phyloP scores from a whole-genome alignment of 2,329 filamentous ascomycete species.

The Acephala macrosclerotiorum region DNA sequence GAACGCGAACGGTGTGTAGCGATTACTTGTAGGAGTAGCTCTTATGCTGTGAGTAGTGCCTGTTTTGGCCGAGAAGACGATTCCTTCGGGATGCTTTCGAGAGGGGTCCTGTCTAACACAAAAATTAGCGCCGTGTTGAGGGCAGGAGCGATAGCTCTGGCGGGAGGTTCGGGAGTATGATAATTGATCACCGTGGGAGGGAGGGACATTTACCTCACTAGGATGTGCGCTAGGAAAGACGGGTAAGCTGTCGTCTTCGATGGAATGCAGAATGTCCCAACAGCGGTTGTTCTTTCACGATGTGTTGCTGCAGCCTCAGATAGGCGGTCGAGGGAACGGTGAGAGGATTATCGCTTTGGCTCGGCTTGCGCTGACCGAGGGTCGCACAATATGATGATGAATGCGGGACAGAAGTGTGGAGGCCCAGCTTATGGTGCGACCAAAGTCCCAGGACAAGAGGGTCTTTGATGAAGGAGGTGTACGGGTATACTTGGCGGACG shows the following conservation, averaged over 20 bases:
- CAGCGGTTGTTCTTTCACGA: slow-evolving; percentile 31
- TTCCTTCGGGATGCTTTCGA: slow-evolving; percentile 25
- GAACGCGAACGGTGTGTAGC: slow-evolving; percentile 9
- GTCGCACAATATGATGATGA: slow-evolving; percentile 32
- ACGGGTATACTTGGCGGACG: not conserved
- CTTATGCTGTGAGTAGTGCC: slow-evolving; percentile 29
- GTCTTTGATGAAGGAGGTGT: slow-evolving; percentile 4
- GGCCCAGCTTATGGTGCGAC: slow-evolving; percentile 15
- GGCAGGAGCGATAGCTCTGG: slow-evolving; percentile 22
- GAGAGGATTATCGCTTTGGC: slow-evolving; percentile 32
- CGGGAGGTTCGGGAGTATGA: slow-evolving; percentile 24
- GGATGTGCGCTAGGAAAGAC: slow-evolving; percentile 27
- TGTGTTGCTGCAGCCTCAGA: slow-evolving; percentile 38
- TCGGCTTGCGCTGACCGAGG: slow-evolving; percentile 38
- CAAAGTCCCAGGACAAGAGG: not conserved
- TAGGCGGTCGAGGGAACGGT: slow-evolving; percentile 39
- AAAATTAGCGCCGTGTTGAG: slow-evolving; percentile 26
- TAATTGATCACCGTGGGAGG: slow-evolving; percentile 23
- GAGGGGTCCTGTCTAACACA: slow-evolving; percentile 30
- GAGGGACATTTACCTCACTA: slow-evolving; percentile 26
- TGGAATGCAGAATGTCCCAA: slow-evolving; percentile 24
- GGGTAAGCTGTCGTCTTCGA: slow-evolving; percentile 15
- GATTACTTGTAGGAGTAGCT: slow-evolving; percentile 12
- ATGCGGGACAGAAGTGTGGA: slow-evolving; percentile 26
- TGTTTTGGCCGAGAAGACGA: slow-evolving; percentile 29